Conservation (phyloP, 192 early-diverging fungal genomes). For the Backusella parvicylindrica region DNA sequence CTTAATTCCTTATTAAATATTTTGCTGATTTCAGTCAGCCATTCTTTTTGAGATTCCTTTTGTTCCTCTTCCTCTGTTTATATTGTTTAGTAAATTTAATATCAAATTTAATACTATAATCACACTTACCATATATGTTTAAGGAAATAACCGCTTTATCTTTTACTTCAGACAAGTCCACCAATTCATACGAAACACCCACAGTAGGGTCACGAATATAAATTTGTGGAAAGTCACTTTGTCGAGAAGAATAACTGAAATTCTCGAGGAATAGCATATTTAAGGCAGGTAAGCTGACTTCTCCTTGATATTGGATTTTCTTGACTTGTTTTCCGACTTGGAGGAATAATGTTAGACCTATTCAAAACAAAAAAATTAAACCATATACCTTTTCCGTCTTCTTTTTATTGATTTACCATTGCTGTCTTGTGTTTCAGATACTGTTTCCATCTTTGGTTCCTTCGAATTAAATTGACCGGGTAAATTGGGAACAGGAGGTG, state of each 20-base stretch:
- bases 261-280: conserved; percentile 74
- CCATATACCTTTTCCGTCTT: background rate
- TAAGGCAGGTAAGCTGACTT: conserved; percentile 54
- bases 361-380: background rate
- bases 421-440: background rate
- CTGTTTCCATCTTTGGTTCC: background rate
- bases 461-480: background rate
- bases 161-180: conserved; percentile 58
- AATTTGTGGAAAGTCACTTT: conserved; percentile 63
- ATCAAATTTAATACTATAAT: no score
- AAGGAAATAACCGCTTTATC: conserved; percentile 53
- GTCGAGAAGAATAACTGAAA: conserved; percentile 58
- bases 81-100: no score
- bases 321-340: conserved; percentile 65
- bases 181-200: conserved; percentile 65
- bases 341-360: conserved; percentile 41
- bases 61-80: background rate
- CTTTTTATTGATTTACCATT: background rate
- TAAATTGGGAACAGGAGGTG: conserved; percentile 20
- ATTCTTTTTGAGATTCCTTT: conserved; percentile 12
- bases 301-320: conserved; percentile 48
- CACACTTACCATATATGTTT: conserved; percentile 46
- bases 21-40: background rate
- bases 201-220: conserved; percentile 59
- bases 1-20: conserved; percentile 5